Conservation (phyloP, 495 filamentous ascomycete genomes). For the Copromyces sp. region DNA sequence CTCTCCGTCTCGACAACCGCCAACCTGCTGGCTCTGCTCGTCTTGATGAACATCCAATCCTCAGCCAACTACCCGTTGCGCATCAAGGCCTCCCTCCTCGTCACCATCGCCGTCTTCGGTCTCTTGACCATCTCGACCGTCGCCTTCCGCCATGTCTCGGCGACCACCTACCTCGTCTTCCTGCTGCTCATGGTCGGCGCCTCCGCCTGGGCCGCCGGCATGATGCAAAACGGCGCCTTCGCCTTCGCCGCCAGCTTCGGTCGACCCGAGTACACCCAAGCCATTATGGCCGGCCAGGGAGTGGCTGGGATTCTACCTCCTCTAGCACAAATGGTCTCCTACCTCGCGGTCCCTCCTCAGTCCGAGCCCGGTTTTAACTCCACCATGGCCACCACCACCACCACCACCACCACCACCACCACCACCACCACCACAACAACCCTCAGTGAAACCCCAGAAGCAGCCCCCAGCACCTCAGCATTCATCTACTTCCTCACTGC, state of each 20-base stretch:
- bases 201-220: slow-evolving; percentile 65
- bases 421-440: slow-evolving; percentile 6
- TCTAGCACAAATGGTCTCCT: slow-evolving; percentile 74
- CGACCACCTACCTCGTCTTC: slow-evolving; percentile 64
- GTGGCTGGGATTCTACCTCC: slow-evolving; percentile 86
- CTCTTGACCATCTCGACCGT: slow-evolving; percentile 73
- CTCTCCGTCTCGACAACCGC: slow-evolving; percentile 75
- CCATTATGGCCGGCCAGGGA: slow-evolving; percentile 91
- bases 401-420: background rate
- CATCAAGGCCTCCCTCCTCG: slow-evolving; percentile 59
- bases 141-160: slow-evolving; percentile 47
- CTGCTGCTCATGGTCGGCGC: slow-evolving; percentile 73
- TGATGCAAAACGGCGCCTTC: slow-evolving; percentile 92
- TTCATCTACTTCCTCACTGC: slow-evolving; percentile 90
- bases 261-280: slow-evolving; percentile 79
- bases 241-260: slow-evolving; percentile 82
- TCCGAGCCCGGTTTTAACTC: background rate
- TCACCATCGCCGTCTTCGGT: slow-evolving; percentile 62
- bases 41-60: slow-evolving; percentile 69
- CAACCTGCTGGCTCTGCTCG: slow-evolving; percentile 60
- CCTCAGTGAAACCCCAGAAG: background rate
- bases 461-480: slow-evolving; percentile 49
- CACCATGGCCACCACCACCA: background rate
- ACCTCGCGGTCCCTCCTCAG: slow-evolving; percentile 57
- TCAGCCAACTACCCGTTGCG: slow-evolving; percentile 76